These are phyloP conservation scores for Alloascoidea africana DNA, from an alignment of 805 yeast genomes.

Conservation along the genomic window DNA sequence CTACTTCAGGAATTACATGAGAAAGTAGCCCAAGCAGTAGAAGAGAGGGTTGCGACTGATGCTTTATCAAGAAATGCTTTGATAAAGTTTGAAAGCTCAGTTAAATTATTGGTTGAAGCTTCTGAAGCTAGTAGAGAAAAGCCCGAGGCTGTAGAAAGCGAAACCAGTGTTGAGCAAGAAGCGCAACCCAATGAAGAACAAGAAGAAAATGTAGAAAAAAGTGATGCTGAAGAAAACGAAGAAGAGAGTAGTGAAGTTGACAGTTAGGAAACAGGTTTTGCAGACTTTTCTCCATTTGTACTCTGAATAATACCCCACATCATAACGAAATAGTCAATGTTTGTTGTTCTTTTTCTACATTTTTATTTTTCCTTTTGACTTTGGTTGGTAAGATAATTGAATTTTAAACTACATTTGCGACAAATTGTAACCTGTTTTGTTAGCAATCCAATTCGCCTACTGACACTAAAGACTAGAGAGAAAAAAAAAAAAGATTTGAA, in stretches of 20 bases:
- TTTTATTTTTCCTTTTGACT: too few species aligned
- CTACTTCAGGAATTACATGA: constrained; percentile 15
- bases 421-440: too few species aligned
- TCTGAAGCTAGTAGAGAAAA: constrained; percentile 8
- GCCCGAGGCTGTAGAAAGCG: constrained; percentile 4
- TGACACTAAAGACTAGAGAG: too few species aligned
- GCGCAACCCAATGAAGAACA: neutral
- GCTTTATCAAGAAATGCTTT: constrained; percentile 19
- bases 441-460: too few species aligned
- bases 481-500: too few species aligned
- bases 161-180: constrained; percentile 5
- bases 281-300: too few species aligned
- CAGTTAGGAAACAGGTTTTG: too few species aligned
- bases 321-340: too few species aligned
- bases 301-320: too few species aligned
- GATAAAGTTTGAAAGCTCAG: constrained; percentile 15
- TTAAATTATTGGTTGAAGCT: constrained; percentile 10
- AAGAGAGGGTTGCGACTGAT: constrained; percentile 17
- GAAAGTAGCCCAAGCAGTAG: constrained; percentile 16
- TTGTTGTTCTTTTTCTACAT: too few species aligned
- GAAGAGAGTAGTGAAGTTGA: neutral
- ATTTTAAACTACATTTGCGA: too few species aligned
- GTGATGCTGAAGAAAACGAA: neutral
- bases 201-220: neutral
- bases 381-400: too few species aligned